Evolutionary conservation across 192 early-diverging fungal genomes (phyloP), one percentile per base, ranked within the genome.

Genomic region (Bifiguratus adelaidae): DNA sequence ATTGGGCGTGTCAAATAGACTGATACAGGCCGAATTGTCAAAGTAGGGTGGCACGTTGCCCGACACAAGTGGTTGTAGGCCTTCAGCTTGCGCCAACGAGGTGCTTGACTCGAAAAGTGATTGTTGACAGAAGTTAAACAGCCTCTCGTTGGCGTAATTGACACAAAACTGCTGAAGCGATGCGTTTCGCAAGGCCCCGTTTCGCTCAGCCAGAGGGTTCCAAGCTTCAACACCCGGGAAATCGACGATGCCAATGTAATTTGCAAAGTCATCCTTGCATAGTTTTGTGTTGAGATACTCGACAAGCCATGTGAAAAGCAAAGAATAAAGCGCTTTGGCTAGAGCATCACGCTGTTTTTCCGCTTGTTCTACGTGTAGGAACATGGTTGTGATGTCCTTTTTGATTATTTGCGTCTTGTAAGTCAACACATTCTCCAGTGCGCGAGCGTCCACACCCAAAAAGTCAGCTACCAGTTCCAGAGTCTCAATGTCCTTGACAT

Each of bases 101-200:
- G 59, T 68, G 42, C 76, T 76, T 2, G 68, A 60, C 53, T 90
- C 88, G 47, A 90, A 84, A 36, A 88, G 56, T 33, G 81, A 73
- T 28, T 79, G 71, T 32, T 78, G 64, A 47, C 78, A 59, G 49
- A 89, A 89, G 47, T 80, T 71, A 48, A 91, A 82, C 9, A 94
- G 63, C 42, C 90, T 78, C 64, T 95, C 92, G 63, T 87, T 92
- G 44, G 89, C 81, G 53, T 84, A 91, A 65, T 92, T 92, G 50
- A 67, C 65, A 51, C 75, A 64, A 38, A 85, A 77, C 48, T 85
- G 76, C 55, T 82, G 77, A 64, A 91, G 60, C 55, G 70, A 59
- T 65, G 65, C 67, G 70, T 76, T 55, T n/a, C n/a, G n/a, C n/a
- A n/a, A n/a, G n/a, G n/a, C n/a, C n/a, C n/a, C n/a, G n/a, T n/a